These are phyloP conservation scores for Boeremia exigua DNA, from an alignment of 2,329 filamentous ascomycete genomes.

Conservation along the genomic window DNA sequence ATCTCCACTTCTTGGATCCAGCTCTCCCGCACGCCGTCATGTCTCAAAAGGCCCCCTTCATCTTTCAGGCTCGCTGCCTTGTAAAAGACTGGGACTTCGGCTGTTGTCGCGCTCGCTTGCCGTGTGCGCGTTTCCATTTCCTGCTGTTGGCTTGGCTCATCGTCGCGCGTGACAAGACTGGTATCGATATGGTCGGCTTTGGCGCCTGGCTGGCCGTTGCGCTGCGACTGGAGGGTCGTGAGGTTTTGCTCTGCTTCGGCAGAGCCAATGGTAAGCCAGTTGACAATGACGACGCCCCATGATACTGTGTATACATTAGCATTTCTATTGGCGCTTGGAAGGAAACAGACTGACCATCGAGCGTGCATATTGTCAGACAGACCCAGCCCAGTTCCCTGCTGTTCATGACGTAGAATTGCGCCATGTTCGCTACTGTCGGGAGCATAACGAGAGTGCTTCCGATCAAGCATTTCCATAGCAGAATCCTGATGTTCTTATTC, in stretches of 20 bases:
- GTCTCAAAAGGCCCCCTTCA: slow-evolving; percentile 5
- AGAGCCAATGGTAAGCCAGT: slow-evolving; percentile 41
- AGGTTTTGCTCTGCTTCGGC: slow-evolving; percentile 29
- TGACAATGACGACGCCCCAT: slow-evolving; percentile 36
- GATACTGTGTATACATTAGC: slow-evolving; percentile 25
- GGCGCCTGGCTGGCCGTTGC: not conserved
- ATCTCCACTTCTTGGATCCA: not conserved
- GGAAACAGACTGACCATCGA: slow-evolving; percentile 42
- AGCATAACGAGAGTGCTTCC: slow-evolving; percentile 44
- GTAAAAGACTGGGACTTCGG: slow-evolving; percentile 7
- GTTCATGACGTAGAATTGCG: slow-evolving; percentile 36
- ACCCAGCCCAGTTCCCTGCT: slow-evolving; percentile 48
- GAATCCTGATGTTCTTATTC: slow-evolving; percentile 24
- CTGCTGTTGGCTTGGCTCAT: not conserved
- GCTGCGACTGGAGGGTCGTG: slow-evolving; percentile 19
- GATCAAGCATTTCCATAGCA: slow-evolving; percentile 35
- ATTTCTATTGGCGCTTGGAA: not conserved
- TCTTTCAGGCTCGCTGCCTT: slow-evolving; percentile 13
- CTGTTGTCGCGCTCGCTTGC: slow-evolving; percentile 2
- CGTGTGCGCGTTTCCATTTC: slow-evolving; percentile 3
- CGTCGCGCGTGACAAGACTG: not conserved
- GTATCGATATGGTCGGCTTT: slow-evolving; percentile 3
- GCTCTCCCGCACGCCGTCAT: slow-evolving; percentile 1
- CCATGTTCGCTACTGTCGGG: slow-evolving; percentile 47
- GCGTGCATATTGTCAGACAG: slow-evolving; percentile 47